These are phyloP conservation scores for Sporothrix mexicana DNA, from an alignment of 2,329 filamentous ascomycete genomes.

Conservation along the genomic window DNA sequence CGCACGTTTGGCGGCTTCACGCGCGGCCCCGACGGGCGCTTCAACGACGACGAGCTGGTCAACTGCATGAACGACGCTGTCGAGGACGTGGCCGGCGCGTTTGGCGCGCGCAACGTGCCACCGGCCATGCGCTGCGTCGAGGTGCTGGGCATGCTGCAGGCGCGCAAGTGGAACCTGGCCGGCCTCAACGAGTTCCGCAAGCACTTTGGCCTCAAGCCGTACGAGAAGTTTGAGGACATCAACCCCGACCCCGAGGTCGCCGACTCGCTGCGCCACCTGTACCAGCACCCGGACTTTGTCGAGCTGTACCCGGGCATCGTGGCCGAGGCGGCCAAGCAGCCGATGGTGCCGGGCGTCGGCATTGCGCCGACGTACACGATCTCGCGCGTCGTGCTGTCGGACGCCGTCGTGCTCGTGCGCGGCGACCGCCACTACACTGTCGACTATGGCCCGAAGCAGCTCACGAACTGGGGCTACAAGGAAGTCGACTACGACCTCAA, in stretches of 20 bases:
- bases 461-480: constrained; percentile 85
- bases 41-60: constrained; percentile 77
- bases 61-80: constrained; percentile 70
- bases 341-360: constrained; percentile 75
- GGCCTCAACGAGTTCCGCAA: constrained; percentile 85
- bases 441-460: constrained; percentile 74
- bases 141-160: constrained; percentile 79
- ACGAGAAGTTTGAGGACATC: constrained; percentile 82
- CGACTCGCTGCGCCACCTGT: constrained; percentile 68
- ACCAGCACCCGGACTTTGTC: constrained; percentile 79
- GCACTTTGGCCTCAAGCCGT: constrained; percentile 77
- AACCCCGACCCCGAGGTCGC: constrained; percentile 77
- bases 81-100: constrained; percentile 77
- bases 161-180: constrained; percentile 76
- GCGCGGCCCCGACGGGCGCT: constrained; percentile 69
- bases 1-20: constrained; percentile 71
- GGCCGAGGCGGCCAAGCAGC: constrained; percentile 74
- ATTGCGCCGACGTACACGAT: constrained; percentile 78
- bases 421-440: constrained; percentile 79
- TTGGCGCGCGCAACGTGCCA: constrained; percentile 76
- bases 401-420: constrained; percentile 78
- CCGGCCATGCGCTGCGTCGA: constrained; percentile 75
- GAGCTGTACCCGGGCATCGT: constrained; percentile 82
- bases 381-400: constrained; percentile 75
- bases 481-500: constrained; percentile 73